Evolutionary conservation across 1,284 basidiomycete genomes (phyloP).

Genomic region (Phellopilus nigrolimitatus): DNA sequence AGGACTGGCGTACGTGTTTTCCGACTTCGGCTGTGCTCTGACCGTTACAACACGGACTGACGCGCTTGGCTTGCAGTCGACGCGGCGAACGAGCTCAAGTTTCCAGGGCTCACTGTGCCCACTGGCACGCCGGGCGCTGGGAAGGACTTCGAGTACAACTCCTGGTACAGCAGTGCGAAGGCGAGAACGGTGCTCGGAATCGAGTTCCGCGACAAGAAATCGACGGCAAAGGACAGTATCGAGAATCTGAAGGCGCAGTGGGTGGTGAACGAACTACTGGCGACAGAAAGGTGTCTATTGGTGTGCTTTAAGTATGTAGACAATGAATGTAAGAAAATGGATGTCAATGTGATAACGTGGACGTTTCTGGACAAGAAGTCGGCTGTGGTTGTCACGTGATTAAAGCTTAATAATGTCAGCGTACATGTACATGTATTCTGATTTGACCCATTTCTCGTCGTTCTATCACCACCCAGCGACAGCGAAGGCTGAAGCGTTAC

Average conservation of each 20-base stretch:
- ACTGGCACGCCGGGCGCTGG: constrained; percentile 16
- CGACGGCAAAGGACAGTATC: constrained; percentile 16
- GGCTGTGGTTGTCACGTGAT: too few species aligned
- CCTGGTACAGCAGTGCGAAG: constrained; percentile 2
- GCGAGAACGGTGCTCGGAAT: constrained; percentile 14
- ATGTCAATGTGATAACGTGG: too few species aligned
- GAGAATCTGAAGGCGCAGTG: constrained; percentile 15
- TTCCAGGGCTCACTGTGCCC: constrained; percentile 11
- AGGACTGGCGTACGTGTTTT: constrained; percentile 19
- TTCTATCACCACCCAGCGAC: too few species aligned
- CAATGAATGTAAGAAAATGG: too few species aligned
- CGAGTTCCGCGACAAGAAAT: constrained; percentile 11
- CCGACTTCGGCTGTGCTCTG: neutral
- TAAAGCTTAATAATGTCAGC: too few species aligned
- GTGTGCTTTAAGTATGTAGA: too few species aligned
- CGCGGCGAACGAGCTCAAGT: constrained; percentile 4
- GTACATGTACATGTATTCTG: too few species aligned
- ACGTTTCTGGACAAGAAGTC: too few species aligned
- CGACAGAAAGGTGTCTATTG: too few species aligned
- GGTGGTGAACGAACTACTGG: too few species aligned
- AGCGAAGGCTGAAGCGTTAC: too few species aligned
- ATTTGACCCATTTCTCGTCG: too few species aligned
- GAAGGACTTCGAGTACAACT: constrained; percentile 7
- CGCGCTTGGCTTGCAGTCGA: constrained; percentile 9
- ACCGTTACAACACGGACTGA: neutral